These are phyloP conservation scores for Bretziella fagacearum DNA, from an alignment of 2,329 filamentous ascomycete genomes.

Conservation along the genomic window DNA sequence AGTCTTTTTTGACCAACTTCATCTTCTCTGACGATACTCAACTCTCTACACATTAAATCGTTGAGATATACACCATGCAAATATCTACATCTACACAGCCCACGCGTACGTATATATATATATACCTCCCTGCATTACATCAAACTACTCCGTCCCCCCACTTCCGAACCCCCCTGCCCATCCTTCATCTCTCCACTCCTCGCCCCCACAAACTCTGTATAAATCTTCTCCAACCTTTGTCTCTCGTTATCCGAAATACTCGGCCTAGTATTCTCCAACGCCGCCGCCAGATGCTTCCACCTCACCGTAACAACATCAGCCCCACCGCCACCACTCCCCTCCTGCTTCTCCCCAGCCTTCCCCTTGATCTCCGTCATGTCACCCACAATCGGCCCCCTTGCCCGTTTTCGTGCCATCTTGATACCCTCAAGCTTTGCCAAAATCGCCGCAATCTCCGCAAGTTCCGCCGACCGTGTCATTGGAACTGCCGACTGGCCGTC, in stretches of 20 bases:
- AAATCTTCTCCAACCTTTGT: constrained; percentile 59
- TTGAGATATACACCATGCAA: neutral
- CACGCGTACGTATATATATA: neutral
- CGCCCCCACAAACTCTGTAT: constrained; percentile 81
- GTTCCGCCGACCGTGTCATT: constrained; percentile 33
- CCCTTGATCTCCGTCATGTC: constrained; percentile 16
- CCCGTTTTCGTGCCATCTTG: constrained; percentile 44
- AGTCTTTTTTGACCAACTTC: no score
- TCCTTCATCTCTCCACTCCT: constrained; percentile 90
- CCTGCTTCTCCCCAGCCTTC: constrained; percentile 15
- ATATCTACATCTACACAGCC: neutral
- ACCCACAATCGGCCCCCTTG: neutral
- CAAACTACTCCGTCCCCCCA: constrained; percentile 81
- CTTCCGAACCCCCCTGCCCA: constrained; percentile 78
- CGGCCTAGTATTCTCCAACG: constrained; percentile 57
- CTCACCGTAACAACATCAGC: constrained; percentile 55
- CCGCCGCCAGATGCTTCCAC: constrained; percentile 69
- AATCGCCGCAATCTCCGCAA: constrained; percentile 66
- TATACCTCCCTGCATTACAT: constrained; percentile 46
- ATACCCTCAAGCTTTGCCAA: constrained; percentile 68
- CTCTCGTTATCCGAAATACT: constrained; percentile 72
- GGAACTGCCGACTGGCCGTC: constrained; percentile 25
- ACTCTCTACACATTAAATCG: neutral
- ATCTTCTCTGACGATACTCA: no score
- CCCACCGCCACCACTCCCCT: neutral